Evolutionary conservation across 108 stramenopile genomes (phyloP).

Genomic region (Aurantiochytrium sp.): DNA sequence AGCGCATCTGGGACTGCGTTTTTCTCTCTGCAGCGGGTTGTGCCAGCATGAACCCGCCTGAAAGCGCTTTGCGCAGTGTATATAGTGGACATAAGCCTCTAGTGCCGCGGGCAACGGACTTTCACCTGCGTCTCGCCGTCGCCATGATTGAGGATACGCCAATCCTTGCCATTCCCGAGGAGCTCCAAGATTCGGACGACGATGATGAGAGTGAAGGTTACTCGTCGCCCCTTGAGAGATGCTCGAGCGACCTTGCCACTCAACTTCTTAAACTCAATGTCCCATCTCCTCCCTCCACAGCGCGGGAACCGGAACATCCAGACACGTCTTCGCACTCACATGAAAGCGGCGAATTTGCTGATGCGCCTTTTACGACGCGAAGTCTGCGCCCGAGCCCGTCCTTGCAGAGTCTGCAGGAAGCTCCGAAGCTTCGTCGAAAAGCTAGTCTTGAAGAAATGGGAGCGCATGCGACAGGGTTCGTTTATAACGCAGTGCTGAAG

Average conservation of each 20-base stretch:
- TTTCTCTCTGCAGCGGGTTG: not conserved
- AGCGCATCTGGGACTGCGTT: slow-evolving; percentile 10
- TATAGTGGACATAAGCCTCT: not conserved
- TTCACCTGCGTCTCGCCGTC: slow-evolving; percentile 12
- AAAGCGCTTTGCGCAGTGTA: not conserved
- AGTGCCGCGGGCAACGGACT: not conserved
- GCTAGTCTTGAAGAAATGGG: slow-evolving; percentile 3
- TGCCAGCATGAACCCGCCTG: not conserved
- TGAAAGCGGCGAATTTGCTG: no score
- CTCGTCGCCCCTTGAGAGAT: not conserved
- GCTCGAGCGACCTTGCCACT: not conserved
- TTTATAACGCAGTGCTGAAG: not conserved
- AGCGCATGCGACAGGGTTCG: not conserved
- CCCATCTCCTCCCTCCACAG: no score
- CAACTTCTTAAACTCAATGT: no score
- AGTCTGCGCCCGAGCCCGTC: no score
- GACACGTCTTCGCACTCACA: no score
- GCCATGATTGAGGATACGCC: not conserved
- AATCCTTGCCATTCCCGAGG: not conserved
- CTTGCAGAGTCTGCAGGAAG: not conserved
- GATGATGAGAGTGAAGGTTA: not conserved
- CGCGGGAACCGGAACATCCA: no score
- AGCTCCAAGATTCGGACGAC: not conserved
- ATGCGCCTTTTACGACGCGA: no score
- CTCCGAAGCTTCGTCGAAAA: not conserved